A percentile compares a stretch with the other conserved stretches of the same genome.
Conservation (phyloP, 768 basidiomycete species). For the Tylopilus vinaceipallidus region DNA sequence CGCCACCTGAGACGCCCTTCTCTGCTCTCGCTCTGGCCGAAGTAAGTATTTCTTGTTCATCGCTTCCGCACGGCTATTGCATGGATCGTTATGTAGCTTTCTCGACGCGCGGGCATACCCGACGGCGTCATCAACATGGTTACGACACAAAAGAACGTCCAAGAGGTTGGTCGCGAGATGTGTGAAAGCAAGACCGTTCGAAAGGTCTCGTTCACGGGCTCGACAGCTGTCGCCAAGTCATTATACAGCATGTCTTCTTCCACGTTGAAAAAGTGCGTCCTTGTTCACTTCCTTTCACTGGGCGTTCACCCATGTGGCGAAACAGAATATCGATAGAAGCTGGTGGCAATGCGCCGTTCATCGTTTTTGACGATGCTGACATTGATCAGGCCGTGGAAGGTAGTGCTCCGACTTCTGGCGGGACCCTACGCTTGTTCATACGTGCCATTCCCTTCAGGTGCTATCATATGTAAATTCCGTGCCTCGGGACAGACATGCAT, state of each 20-base stretch:
- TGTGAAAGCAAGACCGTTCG: conserved; percentile 83
- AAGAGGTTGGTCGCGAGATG: conserved; percentile 90
- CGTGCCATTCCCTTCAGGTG: conserved; percentile 42
- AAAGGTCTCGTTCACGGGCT: conserved; percentile 93
- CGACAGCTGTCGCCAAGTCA: conserved; percentile 75
- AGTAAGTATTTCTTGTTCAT: conserved; percentile 37
- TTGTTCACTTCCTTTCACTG: neutral
- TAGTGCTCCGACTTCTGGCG: conserved; percentile 16
- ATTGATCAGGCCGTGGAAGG: conserved; percentile 90
- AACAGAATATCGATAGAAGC: conserved; percentile 75
- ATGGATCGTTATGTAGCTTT: conserved; percentile 48
- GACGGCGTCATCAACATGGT: conserved; percentile 95
- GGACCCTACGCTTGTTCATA: neutral
- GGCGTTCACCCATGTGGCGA: conserved; percentile 1
- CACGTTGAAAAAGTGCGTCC: conserved; percentile 76
- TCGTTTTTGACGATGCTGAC: conserved; percentile 96
- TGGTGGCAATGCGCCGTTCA: conserved; percentile 94
- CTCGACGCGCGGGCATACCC: conserved; percentile 87
- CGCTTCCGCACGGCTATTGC: neutral
- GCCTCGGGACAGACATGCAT: conserved; percentile 81
- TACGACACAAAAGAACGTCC: conserved; percentile 80
- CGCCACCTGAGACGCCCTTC: conserved; percentile 93
- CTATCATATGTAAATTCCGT: conserved; percentile 78
- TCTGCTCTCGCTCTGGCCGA: conserved; percentile 90
- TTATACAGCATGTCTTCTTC: conserved; percentile 70